Conservation (phyloP, 352 stramenopile species). For the Pythium brachiatum region DNA sequence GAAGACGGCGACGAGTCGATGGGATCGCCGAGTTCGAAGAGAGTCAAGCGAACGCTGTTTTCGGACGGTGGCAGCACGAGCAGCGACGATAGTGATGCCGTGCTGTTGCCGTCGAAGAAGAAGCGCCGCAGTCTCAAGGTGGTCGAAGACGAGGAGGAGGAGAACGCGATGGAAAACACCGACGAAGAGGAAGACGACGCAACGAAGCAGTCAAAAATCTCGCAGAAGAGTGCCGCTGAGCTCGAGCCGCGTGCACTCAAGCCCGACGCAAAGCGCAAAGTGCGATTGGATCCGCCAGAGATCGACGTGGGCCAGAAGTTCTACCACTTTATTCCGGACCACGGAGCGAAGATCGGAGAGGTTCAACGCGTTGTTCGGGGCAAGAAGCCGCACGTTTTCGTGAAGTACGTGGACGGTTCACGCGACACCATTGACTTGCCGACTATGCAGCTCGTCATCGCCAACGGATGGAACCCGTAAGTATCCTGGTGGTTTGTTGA, state of each 20-base stretch:
- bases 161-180: background rate
- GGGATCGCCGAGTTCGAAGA: slow-evolving; percentile 26
- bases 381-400: slow-evolving; percentile 73
- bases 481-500: slow-evolving; percentile 8
- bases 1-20: slow-evolving; percentile 7
- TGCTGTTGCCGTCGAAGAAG: slow-evolving; percentile 1
- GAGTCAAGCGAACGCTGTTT: slow-evolving; percentile 70
- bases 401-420: slow-evolving; percentile 64
- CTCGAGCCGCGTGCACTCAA: slow-evolving; percentile 52
- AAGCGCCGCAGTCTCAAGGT: slow-evolving; percentile 8
- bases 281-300: slow-evolving; percentile 45
- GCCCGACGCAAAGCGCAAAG: slow-evolving; percentile 45
- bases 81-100: slow-evolving; percentile 53
- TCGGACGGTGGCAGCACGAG: slow-evolving; percentile 52
- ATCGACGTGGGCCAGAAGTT: slow-evolving; percentile 69
- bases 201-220: slow-evolving; percentile 5
- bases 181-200: slow-evolving; percentile 12
- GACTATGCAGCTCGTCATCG: slow-evolving; percentile 76
- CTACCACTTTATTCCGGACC: slow-evolving; percentile 66
- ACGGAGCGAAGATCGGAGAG: slow-evolving; percentile 53
- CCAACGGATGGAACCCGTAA: slow-evolving; percentile 74
- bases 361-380: slow-evolving; percentile 73
- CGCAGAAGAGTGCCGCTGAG: slow-evolving; percentile 15
- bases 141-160: slow-evolving; percentile 14
- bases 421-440: slow-evolving; percentile 57